These are phyloP conservation scores for Fusarium ramigenum DNA, from an alignment of 2,329 filamentous ascomycete species.

Conservation along the genomic window DNA sequence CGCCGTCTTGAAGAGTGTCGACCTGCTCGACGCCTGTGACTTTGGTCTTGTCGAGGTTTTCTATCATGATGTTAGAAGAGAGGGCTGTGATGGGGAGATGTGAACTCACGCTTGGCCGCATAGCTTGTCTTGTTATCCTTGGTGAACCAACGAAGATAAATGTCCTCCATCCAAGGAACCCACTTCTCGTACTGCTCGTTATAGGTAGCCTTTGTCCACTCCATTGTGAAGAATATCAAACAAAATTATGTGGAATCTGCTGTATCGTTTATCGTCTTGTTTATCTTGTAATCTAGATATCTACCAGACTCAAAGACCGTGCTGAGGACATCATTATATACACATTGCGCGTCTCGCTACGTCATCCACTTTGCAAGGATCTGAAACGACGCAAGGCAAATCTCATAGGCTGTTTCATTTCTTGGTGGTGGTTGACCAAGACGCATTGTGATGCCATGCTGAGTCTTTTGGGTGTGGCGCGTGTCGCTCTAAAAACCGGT, in stretches of 20 bases:
- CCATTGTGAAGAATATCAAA: conserved; percentile 46
- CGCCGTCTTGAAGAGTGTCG: conserved; percentile 74
- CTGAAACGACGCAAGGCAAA: conserved; percentile 15
- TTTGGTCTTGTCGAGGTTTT: conserved; percentile 74
- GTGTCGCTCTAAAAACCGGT: conserved; percentile 38
- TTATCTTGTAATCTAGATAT: not conserved
- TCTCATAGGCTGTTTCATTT: conserved; percentile 30
- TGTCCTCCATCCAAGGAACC: conserved; percentile 81
- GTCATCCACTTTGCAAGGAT: conserved; percentile 33
- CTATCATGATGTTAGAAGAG: conserved; percentile 49
- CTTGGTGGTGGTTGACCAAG: conserved; percentile 25
- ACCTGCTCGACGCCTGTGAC: conserved; percentile 73
- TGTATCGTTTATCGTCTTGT: conserved; percentile 1
- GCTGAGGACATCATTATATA: conserved; percentile 15
- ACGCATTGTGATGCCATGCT: conserved; percentile 37
- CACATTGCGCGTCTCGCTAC: conserved; percentile 19
- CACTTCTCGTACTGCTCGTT: conserved; percentile 78
- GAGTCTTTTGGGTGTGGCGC: conserved; percentile 32
- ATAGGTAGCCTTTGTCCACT: conserved; percentile 71
- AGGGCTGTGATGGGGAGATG: not conserved
- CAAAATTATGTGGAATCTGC: not conserved
- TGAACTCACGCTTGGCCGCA: conserved; percentile 67
- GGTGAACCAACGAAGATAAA: conserved; percentile 77
- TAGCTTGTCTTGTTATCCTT: conserved; percentile 82
- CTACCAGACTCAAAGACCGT: not conserved